A percentile compares a stretch with the other conserved stretches of the same genome.
phyloP scores from a whole-genome alignment of 2,329 filamentous ascomycete genomes.

The Ilyonectria robusta region DNA sequence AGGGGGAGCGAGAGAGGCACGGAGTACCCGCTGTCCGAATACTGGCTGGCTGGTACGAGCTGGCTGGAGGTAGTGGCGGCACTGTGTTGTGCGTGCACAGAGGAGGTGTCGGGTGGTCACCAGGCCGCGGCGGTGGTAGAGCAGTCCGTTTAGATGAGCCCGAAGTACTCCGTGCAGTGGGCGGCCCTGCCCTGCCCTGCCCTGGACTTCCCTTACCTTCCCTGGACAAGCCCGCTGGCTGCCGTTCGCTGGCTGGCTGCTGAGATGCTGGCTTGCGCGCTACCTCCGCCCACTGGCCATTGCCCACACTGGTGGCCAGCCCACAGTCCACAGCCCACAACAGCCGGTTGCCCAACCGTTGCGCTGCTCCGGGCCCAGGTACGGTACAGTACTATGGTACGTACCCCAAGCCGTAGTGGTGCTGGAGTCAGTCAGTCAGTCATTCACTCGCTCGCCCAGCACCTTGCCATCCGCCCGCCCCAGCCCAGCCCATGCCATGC shows the following conservation, averaged over 20 bases:
- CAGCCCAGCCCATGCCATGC: not conserved
- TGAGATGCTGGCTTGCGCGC: not conserved
- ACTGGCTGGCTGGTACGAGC: no score
- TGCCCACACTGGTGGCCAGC: constrained; percentile 3
- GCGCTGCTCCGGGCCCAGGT: not conserved
- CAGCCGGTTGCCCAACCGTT: constrained; percentile 1
- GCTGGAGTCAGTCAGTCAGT: not conserved
- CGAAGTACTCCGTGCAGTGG: not conserved
- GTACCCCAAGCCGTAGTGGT: not conserved
- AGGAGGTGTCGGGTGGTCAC: not conserved
- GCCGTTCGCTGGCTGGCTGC: constrained; percentile 20
- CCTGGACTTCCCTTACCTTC: not conserved
- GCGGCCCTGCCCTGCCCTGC: constrained; percentile 8
- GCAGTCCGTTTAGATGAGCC: not conserved
- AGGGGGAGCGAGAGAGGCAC: not conserved
- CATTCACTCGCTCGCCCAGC: not conserved
- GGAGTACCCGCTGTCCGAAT: no score
- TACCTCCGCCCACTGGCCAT: constrained; percentile 9
- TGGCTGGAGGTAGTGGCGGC: no score
- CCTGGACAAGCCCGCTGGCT: constrained; percentile 14
- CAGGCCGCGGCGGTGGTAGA: not conserved
- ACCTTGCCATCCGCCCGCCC: not conserved
- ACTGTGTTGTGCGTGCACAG: not conserved
- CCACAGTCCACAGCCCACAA: constrained; percentile 10
- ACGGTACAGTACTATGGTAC: not conserved